A percentile compares a stretch with the other conserved stretches of the same genome.
Evolutionary conservation across 2,329 filamentous ascomycete species (phyloP).

Genomic region (Aspergillus novoparasiticus): DNA sequence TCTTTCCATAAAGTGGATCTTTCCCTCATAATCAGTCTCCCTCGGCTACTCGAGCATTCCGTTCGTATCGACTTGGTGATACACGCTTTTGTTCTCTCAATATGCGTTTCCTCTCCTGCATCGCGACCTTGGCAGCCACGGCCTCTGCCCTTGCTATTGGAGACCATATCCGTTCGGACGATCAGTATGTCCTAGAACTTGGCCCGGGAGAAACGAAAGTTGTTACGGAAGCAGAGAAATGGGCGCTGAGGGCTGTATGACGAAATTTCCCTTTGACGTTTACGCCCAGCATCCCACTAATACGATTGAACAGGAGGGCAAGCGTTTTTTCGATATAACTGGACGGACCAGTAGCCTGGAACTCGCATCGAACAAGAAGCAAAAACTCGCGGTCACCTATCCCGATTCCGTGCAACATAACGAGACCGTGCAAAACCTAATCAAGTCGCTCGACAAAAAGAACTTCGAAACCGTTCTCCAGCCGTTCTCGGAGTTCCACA

Average conservation of each 20-base stretch:
- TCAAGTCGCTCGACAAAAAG: constrained; percentile 2
- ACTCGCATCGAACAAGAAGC: not conserved
- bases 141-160: not conserved
- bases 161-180: not conserved
- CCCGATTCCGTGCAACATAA: constrained; percentile 1
- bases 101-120: not conserved
- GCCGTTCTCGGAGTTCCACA: constrained; percentile 6
- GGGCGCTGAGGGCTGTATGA: constrained; percentile 5
- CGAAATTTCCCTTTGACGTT: too few relatives aligned
- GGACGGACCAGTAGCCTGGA: not conserved
- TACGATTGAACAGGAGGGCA: not conserved
- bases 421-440: not conserved
- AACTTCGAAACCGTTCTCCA: constrained; percentile 3
- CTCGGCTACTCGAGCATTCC: not conserved
- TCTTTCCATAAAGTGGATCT: not conserved
- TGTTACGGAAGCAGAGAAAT: constrained; percentile 8
- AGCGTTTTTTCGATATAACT: constrained; percentile 7
- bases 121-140: not conserved
- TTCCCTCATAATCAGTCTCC: not conserved
- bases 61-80: not conserved
- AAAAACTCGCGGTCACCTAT: not conserved
- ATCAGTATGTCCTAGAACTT: not conserved
- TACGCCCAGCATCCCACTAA: not conserved
- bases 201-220: constrained; percentile 1
- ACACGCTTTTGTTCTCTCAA: not conserved